phyloP scores from a whole-genome alignment of 495 filamentous ascomycete species.

The Melanomma pulvis-pyrius region DNA sequence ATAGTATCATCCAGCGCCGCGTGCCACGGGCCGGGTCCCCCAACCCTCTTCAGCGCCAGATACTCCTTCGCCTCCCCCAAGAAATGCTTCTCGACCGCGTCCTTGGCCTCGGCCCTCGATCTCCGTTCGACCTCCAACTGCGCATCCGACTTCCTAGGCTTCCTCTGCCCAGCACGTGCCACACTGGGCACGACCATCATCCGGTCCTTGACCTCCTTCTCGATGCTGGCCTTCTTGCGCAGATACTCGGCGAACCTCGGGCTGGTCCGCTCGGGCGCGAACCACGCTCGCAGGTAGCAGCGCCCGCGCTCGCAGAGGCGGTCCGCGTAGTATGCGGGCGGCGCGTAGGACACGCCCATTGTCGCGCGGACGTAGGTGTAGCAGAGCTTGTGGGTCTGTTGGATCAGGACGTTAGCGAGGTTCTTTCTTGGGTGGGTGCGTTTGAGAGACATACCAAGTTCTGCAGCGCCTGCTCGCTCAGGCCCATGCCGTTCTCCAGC shows the following conservation, averaged over 20 bases:
- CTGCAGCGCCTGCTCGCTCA: not conserved
- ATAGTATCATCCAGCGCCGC: not conserved
- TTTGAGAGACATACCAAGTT: not conserved
- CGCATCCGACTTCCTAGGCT: not conserved
- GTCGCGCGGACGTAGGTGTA: slow-evolving; percentile 40
- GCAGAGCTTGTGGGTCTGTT: slow-evolving; percentile 39
- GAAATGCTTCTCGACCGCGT: not conserved
- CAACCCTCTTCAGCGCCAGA: not conserved
- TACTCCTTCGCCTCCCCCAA: not conserved
- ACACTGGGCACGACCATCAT: not conserved
- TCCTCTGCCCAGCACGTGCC: not conserved
- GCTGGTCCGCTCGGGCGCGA: not conserved
- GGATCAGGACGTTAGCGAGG: not conserved
- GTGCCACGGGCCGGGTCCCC: not conserved
- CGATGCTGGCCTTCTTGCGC: not conserved
- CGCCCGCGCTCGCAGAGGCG: slow-evolving; percentile 44
- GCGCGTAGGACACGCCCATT: slow-evolving; percentile 36
- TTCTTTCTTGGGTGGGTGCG: too few species aligned
- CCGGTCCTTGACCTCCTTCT: not conserved
- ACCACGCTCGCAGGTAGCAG: slow-evolving; percentile 31
- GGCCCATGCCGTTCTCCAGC: slow-evolving; percentile 10
- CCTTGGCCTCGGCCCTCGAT: not conserved
- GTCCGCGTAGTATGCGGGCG: slow-evolving; percentile 44
- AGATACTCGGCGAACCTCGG: not conserved
- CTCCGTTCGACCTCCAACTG: not conserved